Conservation (phyloP, 352 stramenopile species). For the Pythium utonaiense region DNA sequence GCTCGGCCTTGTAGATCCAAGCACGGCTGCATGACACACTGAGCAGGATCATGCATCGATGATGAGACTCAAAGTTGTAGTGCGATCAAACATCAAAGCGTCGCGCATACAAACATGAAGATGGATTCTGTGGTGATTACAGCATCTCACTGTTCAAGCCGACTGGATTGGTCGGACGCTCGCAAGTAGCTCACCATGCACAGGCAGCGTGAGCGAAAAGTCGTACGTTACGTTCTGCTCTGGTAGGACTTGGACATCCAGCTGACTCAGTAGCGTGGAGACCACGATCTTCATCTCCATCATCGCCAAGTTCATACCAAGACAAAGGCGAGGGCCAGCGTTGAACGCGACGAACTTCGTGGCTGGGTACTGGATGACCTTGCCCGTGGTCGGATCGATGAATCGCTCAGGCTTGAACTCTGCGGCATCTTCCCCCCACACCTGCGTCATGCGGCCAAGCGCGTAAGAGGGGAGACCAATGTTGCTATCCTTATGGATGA, state of each 20-base stretch:
- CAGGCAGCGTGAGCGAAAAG: slow-evolving; percentile 25
- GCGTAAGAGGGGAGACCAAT: slow-evolving; percentile 30
- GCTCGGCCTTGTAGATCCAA: not conserved
- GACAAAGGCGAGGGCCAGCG: slow-evolving; percentile 36
- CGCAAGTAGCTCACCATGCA: slow-evolving; percentile 7
- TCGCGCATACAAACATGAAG: not conserved
- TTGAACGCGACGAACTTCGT: slow-evolving; percentile 31
- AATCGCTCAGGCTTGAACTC: slow-evolving; percentile 40
- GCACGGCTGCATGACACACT: not conserved
- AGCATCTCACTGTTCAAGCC: not conserved
- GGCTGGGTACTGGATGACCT: not conserved
- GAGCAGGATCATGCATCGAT: not conserved
- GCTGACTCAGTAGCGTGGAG: slow-evolving; percentile 34
- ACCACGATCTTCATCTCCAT: slow-evolving; percentile 51
- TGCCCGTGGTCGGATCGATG: slow-evolving; percentile 21
- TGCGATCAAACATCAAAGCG: too few species aligned
- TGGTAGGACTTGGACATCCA: slow-evolving; percentile 27
- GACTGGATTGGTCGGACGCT: not conserved
- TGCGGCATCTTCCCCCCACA: slow-evolving; percentile 31
- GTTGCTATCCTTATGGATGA: slow-evolving; percentile 21
- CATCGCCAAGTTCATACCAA: slow-evolving; percentile 43
- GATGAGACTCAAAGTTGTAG: too few species aligned
- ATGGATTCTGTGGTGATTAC: too few species aligned
- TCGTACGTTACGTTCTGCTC: slow-evolving; percentile 20
- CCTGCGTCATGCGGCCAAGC: slow-evolving; percentile 25